A percentile compares a stretch with the other conserved stretches of the same genome.
These are phyloP conservation scores for Scheffersomyces lignosus DNA, from an alignment of 805 yeast genomes.

Conservation along the genomic window DNA sequence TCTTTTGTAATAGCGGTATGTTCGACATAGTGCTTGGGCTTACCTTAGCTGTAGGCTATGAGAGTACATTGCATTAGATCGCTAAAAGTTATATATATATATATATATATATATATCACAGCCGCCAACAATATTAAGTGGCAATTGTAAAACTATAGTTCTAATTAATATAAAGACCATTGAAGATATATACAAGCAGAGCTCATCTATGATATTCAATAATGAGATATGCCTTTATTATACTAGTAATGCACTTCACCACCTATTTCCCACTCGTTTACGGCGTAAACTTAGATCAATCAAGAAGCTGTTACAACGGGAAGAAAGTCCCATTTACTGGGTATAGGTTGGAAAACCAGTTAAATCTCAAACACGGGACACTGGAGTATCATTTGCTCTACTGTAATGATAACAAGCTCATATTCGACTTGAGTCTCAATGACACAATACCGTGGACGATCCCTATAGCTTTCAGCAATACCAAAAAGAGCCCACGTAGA, in stretches of 20 bases:
- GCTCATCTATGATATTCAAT: too few species aligned
- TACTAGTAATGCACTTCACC: too few species aligned
- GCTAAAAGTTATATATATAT: slow-evolving; percentile 1
- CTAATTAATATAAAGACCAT: too few species aligned
- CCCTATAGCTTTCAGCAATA: slow-evolving; percentile 7
- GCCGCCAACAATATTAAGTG: too few species aligned
- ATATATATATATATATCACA: too few species aligned
- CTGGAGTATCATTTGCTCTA: slow-evolving; percentile 23
- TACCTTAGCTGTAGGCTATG: slow-evolving; percentile 53
- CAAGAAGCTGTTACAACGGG: not conserved
- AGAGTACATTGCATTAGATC: too few species aligned
- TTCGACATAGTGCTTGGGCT: slow-evolving; percentile 57
- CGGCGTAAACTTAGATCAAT: too few species aligned
- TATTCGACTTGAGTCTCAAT: slow-evolving; percentile 16
- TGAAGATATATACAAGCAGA: too few species aligned
- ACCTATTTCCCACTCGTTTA: too few species aligned
- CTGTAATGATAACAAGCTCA: slow-evolving; percentile 29
- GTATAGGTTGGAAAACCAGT: slow-evolving; percentile 27
- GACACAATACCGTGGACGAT: slow-evolving; percentile 26
- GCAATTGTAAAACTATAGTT: too few species aligned
- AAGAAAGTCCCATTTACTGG: slow-evolving; percentile 19
- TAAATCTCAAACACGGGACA: slow-evolving; percentile 8
- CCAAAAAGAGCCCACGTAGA: not conserved
- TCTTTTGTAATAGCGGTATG: slow-evolving; percentile 39
- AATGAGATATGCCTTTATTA: too few species aligned